phyloP scores from a whole-genome alignment of 139 green algal species.

The Pseudopediastrum boryanum region DNA sequence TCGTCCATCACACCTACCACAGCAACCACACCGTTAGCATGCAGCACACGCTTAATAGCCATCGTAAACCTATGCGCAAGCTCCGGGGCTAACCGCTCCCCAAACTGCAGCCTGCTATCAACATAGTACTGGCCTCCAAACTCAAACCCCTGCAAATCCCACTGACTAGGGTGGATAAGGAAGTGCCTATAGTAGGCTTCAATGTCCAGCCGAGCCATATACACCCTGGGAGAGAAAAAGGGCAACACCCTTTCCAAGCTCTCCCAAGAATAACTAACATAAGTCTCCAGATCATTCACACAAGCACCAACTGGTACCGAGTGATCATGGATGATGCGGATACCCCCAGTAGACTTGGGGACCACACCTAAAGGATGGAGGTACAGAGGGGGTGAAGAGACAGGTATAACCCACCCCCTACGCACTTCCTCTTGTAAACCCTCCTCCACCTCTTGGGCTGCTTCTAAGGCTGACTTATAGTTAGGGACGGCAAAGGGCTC shows the following conservation, averaged over 20 bases:
- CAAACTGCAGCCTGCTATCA: conserved; percentile 11
- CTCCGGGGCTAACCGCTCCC: conserved; percentile 1
- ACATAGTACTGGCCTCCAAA: not conserved
- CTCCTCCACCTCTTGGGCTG: not conserved
- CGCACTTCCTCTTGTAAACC: not conserved
- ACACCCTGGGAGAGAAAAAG: not conserved
- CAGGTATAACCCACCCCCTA: not conserved
- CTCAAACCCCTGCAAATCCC: conserved; percentile 9
- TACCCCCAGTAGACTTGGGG: not conserved
- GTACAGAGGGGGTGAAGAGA: not conserved
- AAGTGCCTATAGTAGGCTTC: conserved; percentile 13
- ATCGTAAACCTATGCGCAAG: conserved; percentile 3
- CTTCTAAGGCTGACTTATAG: conserved; percentile 1
- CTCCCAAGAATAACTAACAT: not conserved
- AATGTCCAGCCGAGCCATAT: conserved; percentile 1
- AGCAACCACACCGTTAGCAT: not conserved
- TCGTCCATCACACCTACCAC: conserved; percentile 13
- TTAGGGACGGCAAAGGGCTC: too few species aligned
- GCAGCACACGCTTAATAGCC: conserved; percentile 12
- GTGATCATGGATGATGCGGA: not conserved
- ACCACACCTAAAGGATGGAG: conserved; percentile 1
- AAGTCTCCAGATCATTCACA: conserved; percentile 10
- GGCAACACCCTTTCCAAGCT: not conserved
- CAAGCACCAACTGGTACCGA: not conserved
- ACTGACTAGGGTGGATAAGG: conserved; percentile 1